Conservation (phyloP, 306 rosid genomes). For the Albizia julibrissin region DNA sequence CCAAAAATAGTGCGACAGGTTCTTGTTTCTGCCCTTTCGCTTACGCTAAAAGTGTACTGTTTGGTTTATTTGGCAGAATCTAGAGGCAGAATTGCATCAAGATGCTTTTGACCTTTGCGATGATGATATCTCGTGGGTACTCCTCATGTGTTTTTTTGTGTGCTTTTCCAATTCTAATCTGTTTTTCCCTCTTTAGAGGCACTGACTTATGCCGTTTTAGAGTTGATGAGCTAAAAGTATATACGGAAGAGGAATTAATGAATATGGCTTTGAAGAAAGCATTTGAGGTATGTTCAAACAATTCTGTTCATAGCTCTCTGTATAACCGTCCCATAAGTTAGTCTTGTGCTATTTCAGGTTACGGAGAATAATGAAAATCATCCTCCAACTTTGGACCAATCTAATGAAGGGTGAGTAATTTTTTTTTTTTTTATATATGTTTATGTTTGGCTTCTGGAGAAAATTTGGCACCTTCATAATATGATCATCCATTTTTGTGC, state of each 20-base stretch:
- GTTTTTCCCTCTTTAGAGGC: background rate
- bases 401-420: constrained; percentile 30
- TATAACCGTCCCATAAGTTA: background rate
- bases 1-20: background rate
- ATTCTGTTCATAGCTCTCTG: background rate
- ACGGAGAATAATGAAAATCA: constrained; percentile 34
- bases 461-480: background rate
- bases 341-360: constrained; percentile 30
- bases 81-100: constrained; percentile 51
- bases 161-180: background rate
- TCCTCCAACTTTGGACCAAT: constrained; percentile 38
- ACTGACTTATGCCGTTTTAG: constrained; percentile 37
- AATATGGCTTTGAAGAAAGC: constrained; percentile 78
- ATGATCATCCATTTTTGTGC: background rate
- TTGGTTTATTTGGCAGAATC: constrained; percentile 44
- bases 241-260: constrained; percentile 72
- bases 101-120: constrained; percentile 36
- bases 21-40: background rate
- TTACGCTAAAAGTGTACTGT: background rate
- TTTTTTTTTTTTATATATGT: background rate
- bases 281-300: constrained; percentile 38
- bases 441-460: background rate
- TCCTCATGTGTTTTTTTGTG: background rate
- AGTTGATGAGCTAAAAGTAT: constrained; percentile 75
- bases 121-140: constrained; percentile 65